Evolutionary conservation across 306 rosid species (phyloP).

Genomic region (cucumber (Cucumis sativus)): DNA sequence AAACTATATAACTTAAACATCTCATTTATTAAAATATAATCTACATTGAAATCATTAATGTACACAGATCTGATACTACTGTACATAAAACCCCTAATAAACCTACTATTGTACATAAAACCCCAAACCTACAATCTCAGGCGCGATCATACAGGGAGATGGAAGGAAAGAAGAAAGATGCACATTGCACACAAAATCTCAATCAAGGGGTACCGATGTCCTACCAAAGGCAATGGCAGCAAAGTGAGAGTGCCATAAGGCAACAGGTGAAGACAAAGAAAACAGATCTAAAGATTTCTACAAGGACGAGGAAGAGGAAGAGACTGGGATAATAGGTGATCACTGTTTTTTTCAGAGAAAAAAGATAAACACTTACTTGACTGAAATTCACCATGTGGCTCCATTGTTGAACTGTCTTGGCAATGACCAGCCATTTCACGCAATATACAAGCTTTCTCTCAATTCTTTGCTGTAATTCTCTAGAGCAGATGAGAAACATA

Average conservation of each 20-base stretch:
- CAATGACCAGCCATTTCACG: slow-evolving; percentile 15
- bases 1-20: neutral
- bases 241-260: slow-evolving; percentile 1
- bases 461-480: slow-evolving; percentile 11
- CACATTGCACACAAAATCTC: neutral
- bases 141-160: neutral
- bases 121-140: neutral
- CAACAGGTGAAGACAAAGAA: neutral
- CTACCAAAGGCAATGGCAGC: neutral
- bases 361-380: slow-evolving; percentile 27
- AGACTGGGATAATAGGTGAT: slow-evolving; percentile 7
- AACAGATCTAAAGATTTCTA: neutral
- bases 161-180: neutral
- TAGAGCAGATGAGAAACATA: neutral
- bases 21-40: neutral
- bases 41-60: neutral
- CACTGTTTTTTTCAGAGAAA: slow-evolving; percentile 4
- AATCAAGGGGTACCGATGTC: neutral
- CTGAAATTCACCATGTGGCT: slow-evolving; percentile 24
- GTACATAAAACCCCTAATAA: slow-evolving; percentile 3
- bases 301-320: neutral
- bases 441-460: slow-evolving; percentile 14
- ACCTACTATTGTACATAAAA: neutral
- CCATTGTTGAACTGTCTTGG: slow-evolving; percentile 21
- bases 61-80: neutral